Evolutionary conservation across 768 basidiomycete genomes (phyloP).

Genomic region (Mycena galopus): DNA sequence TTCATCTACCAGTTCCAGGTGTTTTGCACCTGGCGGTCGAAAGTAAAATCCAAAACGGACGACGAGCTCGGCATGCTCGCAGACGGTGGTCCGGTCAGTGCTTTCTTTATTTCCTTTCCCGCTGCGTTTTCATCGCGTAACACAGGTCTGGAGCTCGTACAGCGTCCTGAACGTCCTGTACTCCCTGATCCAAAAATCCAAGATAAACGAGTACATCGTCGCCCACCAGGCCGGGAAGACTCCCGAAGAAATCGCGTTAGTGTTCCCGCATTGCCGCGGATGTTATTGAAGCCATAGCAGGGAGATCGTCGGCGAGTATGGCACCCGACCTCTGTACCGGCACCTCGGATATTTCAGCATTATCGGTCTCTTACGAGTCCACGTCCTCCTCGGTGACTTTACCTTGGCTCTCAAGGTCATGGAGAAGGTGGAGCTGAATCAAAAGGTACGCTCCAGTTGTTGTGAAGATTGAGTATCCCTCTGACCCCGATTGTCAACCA

Average conservation of each 20-base stretch:
- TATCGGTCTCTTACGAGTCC: slow-evolving; percentile 94
- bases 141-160: slow-evolving; percentile 96
- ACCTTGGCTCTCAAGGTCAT: slow-evolving; percentile 95
- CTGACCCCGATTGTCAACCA: slow-evolving; percentile 45
- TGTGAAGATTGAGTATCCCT: neutral
- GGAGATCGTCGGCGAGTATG: slow-evolving; percentile 92
- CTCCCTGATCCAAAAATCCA: slow-evolving; percentile 97
- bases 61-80: slow-evolving; percentile 89
- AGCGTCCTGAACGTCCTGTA: slow-evolving; percentile 98
- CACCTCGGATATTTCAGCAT: slow-evolving; percentile 98
- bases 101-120: slow-evolving; percentile 15
- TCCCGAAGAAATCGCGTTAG: slow-evolving; percentile 87
- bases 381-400: slow-evolving; percentile 95
- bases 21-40: slow-evolving; percentile 93
- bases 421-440: slow-evolving; percentile 93
- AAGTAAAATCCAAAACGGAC: slow-evolving; percentile 86
- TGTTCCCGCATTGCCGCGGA: slow-evolving; percentile 34
- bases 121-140: slow-evolving; percentile 11
- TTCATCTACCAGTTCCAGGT: slow-evolving; percentile 99
- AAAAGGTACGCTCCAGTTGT: slow-evolving; percentile 67
- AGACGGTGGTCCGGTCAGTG: slow-evolving; percentile 74
- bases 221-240: slow-evolving; percentile 87
- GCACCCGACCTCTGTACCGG: slow-evolving; percentile 89
- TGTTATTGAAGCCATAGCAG: slow-evolving; percentile 52
- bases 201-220: slow-evolving; percentile 91